Conservation (phyloP, 768 basidiomycete species). For the Floccularia luteovirens region DNA sequence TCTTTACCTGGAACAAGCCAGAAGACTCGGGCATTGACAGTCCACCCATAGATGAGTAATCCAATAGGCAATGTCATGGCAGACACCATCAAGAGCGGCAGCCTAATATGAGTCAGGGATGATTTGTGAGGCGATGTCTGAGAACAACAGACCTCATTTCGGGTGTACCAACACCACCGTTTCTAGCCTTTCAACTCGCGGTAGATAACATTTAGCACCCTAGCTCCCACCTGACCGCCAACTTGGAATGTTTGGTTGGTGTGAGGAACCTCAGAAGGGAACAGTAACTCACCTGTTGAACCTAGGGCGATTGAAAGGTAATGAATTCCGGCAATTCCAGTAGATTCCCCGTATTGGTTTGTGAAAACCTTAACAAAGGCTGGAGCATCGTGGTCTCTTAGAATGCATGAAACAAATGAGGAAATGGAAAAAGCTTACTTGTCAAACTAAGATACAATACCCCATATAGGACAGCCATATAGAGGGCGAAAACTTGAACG, state of each 20-base stretch:
- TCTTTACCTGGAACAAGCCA: slow-evolving; percentile 54
- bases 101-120: slow-evolving; percentile 7
- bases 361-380: slow-evolving; percentile 49
- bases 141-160: slow-evolving; percentile 33
- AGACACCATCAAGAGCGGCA: slow-evolving; percentile 35
- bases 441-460: slow-evolving; percentile 31
- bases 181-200: slow-evolving; percentile 31
- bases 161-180: slow-evolving; percentile 46
- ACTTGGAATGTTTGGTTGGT: slow-evolving; percentile 8
- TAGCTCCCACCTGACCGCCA: slow-evolving; percentile 33
- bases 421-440: slow-evolving; percentile 19
- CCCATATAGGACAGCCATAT: slow-evolving; percentile 55
- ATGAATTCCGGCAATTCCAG: slow-evolving; percentile 52
- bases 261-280: neutral
- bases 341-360: slow-evolving; percentile 34
- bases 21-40: slow-evolving; percentile 35
- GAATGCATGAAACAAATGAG: slow-evolving; percentile 1
- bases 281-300: slow-evolving; percentile 25
- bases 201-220: slow-evolving; percentile 40
- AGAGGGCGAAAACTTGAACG: slow-evolving; percentile 49
- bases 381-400: slow-evolving; percentile 9
- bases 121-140: slow-evolving; percentile 1
- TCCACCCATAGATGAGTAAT: slow-evolving; percentile 58
- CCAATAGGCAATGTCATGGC: slow-evolving; percentile 51
- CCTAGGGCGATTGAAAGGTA: slow-evolving; percentile 58